Base-by-base conservation (phyloP, 2,329 filamentous ascomycete species). In the Didymella keratinophila region DNA sequence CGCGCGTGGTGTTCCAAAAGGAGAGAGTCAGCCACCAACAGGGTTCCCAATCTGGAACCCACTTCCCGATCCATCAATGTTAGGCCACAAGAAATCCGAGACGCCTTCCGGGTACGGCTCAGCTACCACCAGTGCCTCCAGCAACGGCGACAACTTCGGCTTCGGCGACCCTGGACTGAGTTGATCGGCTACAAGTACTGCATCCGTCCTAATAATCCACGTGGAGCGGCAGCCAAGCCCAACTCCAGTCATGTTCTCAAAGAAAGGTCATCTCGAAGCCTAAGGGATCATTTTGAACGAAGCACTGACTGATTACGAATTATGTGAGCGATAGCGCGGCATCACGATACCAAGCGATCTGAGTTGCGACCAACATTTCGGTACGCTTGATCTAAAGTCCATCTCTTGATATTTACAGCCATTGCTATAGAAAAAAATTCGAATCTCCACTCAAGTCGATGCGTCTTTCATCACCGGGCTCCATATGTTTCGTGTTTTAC, bases 1-100 rank as follows among this genome's bases (percentile, higher is more conserved):
- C 68, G 81, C 85, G 44, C 81, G 80, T 4, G 89, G 90, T 2
- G 81, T 79, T 27, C 87, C 90, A 1, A 78, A 76, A 20, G 88
- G 86, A n/a, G 86, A 89, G 60, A 83, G 87, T 28, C 80, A 86
- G 58, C 89, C 89, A 1, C 79, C 81, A 1, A 83, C 83, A 42
- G 87, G 86, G 2, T 78, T 89, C 14, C 85, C 86, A 0, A 75
- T 87, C 3, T 90, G 87, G 87, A 83, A 70, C 9, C 73, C 74
- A 27, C 57, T 63, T 7, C 61, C 64, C 20, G 52, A 64, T 21
- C 68, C 67, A 14, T 52, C 58, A 42, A 45, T 53, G 28, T 43
- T 66, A 27, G 53, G 55, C 21, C 52, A 64, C 30, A 72, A 70
- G 44, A 56, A 63, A 20, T 73, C 71, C 42, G 64, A 63, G n/a